These are phyloP conservation scores for Wickerhamiella sergipiensis DNA, from an alignment of 805 yeast genomes.

Conservation along the genomic window DNA sequence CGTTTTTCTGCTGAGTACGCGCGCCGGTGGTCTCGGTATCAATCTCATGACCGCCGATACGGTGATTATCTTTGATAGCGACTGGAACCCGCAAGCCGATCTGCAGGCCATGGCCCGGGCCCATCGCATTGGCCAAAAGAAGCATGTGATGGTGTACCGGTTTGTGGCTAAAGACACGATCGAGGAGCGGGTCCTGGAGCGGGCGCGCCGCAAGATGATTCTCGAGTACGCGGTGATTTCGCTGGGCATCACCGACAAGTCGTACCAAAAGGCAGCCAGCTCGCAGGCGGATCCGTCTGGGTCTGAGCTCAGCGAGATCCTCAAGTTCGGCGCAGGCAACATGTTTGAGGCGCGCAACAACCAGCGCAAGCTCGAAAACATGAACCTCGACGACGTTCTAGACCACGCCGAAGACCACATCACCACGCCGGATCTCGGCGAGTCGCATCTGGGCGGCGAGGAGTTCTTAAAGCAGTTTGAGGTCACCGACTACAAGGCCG, in stretches of 20 bases:
- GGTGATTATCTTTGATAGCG: conserved; percentile 92
- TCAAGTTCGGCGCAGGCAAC: conserved; percentile 96
- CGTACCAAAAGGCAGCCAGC: conserved; percentile 45
- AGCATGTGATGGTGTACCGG: conserved; percentile 93
- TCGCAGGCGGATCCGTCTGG: conserved; percentile 75
- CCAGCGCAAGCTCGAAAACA: conserved; percentile 87
- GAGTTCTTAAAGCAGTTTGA: conserved; percentile 95
- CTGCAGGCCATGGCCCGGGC: conserved; percentile 99
- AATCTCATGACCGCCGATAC: conserved; percentile 99
- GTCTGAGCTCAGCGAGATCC: conserved; percentile 78
- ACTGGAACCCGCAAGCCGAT: conserved; percentile 99
- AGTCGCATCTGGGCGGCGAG: conserved; percentile 96
- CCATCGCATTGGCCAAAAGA: conserved; percentile 98
- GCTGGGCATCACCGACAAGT: conserved; percentile 79
- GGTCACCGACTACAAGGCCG: conserved; percentile 97
- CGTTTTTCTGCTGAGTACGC: conserved; percentile 75
- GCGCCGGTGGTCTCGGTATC: conserved; percentile 99
- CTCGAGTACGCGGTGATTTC: conserved; percentile 95
- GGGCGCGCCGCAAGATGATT: conserved; percentile 97
- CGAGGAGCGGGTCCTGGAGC: conserved; percentile 91
- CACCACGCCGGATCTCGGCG: conserved; percentile 92
- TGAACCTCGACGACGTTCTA: conserved; percentile 89
- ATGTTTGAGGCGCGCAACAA: conserved; percentile 95
- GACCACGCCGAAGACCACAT: conserved; percentile 95
- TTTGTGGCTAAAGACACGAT: conserved; percentile 97